Evolutionary conservation across 2,329 filamentous ascomycete genomes (phyloP).

Genomic region (Alternaria postmessia): DNA sequence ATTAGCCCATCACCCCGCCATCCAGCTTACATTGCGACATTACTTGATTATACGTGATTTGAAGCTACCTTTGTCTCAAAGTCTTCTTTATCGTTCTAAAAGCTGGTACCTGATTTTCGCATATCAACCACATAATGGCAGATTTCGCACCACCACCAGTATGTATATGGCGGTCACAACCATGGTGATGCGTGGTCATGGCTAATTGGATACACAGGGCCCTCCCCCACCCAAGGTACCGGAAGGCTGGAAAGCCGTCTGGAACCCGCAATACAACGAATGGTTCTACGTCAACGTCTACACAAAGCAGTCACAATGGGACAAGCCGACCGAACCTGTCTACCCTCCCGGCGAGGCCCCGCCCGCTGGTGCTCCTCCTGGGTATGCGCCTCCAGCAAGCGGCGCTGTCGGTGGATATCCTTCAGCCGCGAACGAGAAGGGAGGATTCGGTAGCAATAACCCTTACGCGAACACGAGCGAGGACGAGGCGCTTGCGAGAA

Average conservation of each 20-base stretch:
- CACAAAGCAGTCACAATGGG: conserved; percentile 92
- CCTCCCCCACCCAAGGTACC: conserved; percentile 70
- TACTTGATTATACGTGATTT: neutral
- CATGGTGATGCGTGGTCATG: conserved; percentile 1
- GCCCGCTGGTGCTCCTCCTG: conserved; percentile 71
- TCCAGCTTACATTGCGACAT: conserved; percentile 13
- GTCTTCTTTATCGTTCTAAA: too few species aligned
- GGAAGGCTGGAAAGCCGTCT: conserved; percentile 85
- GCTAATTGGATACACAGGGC: conserved; percentile 39
- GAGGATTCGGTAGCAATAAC: conserved; percentile 66
- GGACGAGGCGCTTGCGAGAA: conserved; percentile 77
- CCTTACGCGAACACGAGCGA: conserved; percentile 70
- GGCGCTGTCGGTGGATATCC: conserved; percentile 45
- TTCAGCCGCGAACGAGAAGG: conserved; percentile 56
- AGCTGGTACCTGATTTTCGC: neutral
- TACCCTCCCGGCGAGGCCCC: conserved; percentile 58
- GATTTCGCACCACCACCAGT: conserved; percentile 49
- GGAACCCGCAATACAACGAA: conserved; percentile 86
- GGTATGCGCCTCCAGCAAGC: conserved; percentile 63
- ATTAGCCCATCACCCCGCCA: conserved; percentile 22
- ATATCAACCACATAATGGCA: conserved; percentile 31
- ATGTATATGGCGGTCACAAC: conserved; percentile 19
- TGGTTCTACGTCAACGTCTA: conserved; percentile 93
- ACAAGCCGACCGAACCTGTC: conserved; percentile 76
- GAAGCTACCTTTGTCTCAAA: neutral